Evolutionary conservation across 805 yeast species (phyloP).

Genomic region (Wickerhamiella lipophila): DNA sequence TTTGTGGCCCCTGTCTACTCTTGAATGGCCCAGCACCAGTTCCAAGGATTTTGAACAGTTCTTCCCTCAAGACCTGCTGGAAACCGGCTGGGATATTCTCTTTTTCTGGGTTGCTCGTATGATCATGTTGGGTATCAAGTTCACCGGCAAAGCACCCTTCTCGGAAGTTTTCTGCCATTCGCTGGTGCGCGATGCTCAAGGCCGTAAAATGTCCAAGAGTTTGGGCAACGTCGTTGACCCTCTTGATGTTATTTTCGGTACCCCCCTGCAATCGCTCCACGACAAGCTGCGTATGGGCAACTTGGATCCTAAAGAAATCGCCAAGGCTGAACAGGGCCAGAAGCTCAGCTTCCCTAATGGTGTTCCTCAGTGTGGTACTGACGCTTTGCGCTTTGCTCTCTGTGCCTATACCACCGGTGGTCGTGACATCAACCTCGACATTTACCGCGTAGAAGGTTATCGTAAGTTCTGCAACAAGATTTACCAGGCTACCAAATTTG

Average conservation of each 20-base stretch:
- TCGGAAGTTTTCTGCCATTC: slow-evolving; percentile 97
- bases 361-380: slow-evolving; percentile 98
- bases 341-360: slow-evolving; percentile 85
- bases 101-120: slow-evolving; percentile 98
- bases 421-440: slow-evolving; percentile 92
- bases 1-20: slow-evolving; percentile 91
- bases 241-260: slow-evolving; percentile 83
- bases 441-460: slow-evolving; percentile 95
- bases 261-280: slow-evolving; percentile 64
- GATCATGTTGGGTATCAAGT: slow-evolving; percentile 80
- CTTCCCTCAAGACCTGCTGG: slow-evolving; percentile 86
- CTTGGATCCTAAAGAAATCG: slow-evolving; percentile 77
- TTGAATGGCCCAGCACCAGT: slow-evolving; percentile 78
- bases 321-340: slow-evolving; percentile 80
- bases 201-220: slow-evolving; percentile 95
- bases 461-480: slow-evolving; percentile 99
- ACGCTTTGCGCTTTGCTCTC: slow-evolving; percentile 92
- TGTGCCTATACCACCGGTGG: slow-evolving; percentile 99
- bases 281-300: slow-evolving; percentile 68
- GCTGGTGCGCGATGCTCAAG: slow-evolving; percentile 96
- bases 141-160: slow-evolving; percentile 87
- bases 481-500: slow-evolving; percentile 97
- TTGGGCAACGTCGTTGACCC: slow-evolving; percentile 96
- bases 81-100: slow-evolving; percentile 98
- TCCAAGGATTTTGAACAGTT: slow-evolving; percentile 62